A percentile compares a stretch with the other conserved stretches of the same genome.
Conservation (phyloP, 2,329 filamentous ascomycete genomes). For the Colletotrichum sp. region DNA sequence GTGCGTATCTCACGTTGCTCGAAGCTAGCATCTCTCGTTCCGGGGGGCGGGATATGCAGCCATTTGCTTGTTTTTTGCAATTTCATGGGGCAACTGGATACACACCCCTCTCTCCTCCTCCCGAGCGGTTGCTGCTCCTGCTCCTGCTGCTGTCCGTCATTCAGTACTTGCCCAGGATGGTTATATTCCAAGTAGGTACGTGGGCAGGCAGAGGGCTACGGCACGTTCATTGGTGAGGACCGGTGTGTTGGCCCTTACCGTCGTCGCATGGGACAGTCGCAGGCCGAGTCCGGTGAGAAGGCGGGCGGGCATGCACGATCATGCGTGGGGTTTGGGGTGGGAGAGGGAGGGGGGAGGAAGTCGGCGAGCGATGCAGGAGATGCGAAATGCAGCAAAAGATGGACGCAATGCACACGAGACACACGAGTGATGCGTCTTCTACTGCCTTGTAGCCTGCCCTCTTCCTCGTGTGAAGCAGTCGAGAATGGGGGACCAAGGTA, state of each 20-base stretch:
- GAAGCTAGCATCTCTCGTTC: not conserved
- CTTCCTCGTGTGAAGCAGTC: not conserved
- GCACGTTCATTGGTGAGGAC: not conserved
- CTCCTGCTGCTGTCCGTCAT: not conserved
- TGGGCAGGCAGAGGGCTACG: not conserved
- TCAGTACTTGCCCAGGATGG: not conserved
- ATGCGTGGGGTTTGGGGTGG: not conserved
- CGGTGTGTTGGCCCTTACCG: not conserved
- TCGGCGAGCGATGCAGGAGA: not conserved
- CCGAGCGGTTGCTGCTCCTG: not conserved
- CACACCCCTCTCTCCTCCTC: not conserved
- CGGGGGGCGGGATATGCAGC: not conserved
- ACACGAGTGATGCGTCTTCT: not conserved
- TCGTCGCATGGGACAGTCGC: not conserved
- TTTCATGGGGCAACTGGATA: not conserved
- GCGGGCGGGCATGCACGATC: not conserved
- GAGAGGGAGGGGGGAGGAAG: not conserved
- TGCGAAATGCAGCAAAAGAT: not conserved
- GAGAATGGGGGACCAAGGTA: not conserved
- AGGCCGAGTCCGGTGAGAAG: not conserved
- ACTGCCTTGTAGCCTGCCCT: not conserved
- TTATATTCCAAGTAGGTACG: not conserved
- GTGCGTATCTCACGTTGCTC: slow-evolving; percentile 1
- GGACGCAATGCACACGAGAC: not conserved
- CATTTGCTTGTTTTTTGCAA: not conserved